Percentiles rank a stretch among this genome's conserved stretches.
Conservation (phyloP, 208 protist species). For the Trypanosomatidae sp. region DNA sequence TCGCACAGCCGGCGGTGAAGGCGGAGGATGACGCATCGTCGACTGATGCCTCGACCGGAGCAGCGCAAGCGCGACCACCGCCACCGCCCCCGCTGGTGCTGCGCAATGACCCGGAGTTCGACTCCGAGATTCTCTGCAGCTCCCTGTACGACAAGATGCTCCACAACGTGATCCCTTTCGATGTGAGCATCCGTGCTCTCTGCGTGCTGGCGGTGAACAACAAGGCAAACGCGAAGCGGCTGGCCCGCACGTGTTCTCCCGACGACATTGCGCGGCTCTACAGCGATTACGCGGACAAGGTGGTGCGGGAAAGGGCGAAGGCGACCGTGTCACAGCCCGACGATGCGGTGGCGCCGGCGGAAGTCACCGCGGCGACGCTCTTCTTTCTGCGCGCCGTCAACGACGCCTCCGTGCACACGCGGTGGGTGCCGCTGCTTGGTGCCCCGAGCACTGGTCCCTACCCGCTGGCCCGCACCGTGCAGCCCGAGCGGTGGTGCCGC, state of each 20-base stretch:
- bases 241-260: conserved; percentile 31
- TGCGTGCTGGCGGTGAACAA: conserved; percentile 67
- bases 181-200: conserved; percentile 67
- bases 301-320: conserved; percentile 9
- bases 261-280: conserved; percentile 45
- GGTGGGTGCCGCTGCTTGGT: conserved; percentile 34
- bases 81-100: background rate
- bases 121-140: conserved; percentile 58
- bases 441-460: conserved; percentile 26
- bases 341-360: conserved; percentile 27
- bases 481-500: conserved; percentile 51
- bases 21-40: too few species aligned
- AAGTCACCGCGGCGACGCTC: conserved; percentile 65
- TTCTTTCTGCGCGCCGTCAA: conserved; percentile 64
- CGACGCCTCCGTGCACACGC: conserved; percentile 31
- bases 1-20: conserved; percentile 6
- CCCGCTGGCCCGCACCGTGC: conserved; percentile 35
- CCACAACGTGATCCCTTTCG: conserved; percentile 74
- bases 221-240: conserved; percentile 39
- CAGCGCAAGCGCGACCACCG: background rate
- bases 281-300: conserved; percentile 37
- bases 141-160: conserved; percentile 68
- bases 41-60: too few species aligned
- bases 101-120: conserved; percentile 43
- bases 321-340: background rate